A percentile compares a stretch with the other conserved stretches of the same genome.
Conservation (phyloP, 192 early-diverging fungal genomes). For the Linnemannia zychae region DNA sequence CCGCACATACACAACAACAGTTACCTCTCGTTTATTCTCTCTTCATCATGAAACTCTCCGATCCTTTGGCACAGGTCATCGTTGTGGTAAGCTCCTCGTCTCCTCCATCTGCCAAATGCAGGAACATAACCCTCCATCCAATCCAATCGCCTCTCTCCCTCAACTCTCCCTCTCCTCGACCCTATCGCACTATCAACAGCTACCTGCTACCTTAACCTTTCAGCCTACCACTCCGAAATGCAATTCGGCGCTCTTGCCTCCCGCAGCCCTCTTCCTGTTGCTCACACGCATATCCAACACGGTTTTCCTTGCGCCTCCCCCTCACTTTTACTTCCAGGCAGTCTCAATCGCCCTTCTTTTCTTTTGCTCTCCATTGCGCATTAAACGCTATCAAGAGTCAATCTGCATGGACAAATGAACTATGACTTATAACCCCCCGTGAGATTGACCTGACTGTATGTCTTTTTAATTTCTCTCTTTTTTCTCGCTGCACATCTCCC, state of each 20-base stretch:
- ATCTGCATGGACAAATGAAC: constrained; percentile 6
- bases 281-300: neutral
- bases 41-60: constrained; percentile 29
- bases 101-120: neutral
- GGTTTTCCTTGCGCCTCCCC: neutral
- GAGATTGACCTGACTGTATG: neutral
- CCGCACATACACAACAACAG: no score
- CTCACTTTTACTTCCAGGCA: neutral
- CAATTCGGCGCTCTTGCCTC: neutral
- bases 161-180: no score
- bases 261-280: neutral
- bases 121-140: no score
- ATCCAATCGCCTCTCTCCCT: no score
- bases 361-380: neutral
- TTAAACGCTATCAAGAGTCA: neutral
- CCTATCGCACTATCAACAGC: neutral
- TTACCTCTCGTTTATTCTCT: neutral
- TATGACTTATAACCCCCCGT: neutral
- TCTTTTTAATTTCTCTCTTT: neutral
- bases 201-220: neutral
- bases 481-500: neutral
- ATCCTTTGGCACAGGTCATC: constrained; percentile 48
- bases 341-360: neutral
- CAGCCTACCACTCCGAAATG: neutral
- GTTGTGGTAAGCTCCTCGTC: constrained; percentile 27